phyloP scores from a whole-genome alignment of 2,329 filamentous ascomycete genomes.

The Xylaria sp. region DNA sequence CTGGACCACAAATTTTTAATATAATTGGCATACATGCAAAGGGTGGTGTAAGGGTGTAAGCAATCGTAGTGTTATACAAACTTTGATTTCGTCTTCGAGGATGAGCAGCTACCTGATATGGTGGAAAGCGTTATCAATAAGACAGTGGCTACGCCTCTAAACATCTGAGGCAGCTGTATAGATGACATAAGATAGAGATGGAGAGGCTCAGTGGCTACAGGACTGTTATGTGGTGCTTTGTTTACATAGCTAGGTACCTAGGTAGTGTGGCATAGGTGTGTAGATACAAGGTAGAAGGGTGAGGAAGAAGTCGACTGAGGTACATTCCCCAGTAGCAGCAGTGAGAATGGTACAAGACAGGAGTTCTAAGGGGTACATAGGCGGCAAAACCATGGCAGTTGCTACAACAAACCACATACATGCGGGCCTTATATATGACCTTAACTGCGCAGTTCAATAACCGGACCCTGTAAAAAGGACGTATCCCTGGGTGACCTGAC shows the following conservation, averaged over 20 bases:
- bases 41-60: neutral
- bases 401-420: neutral
- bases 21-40: neutral
- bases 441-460: neutral
- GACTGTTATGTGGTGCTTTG: neutral
- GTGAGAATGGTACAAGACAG: slow-evolving; percentile 12
- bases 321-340: neutral
- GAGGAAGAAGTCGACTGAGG: neutral
- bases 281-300: slow-evolving; percentile 6
- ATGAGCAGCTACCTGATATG: too few relatives aligned
- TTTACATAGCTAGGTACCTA: neutral
- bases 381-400: neutral
- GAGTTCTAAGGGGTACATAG: neutral
- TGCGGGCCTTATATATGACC: slow-evolving; percentile 6
- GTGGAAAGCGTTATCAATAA: neutral
- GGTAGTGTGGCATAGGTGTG: neutral
- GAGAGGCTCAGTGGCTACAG: neutral
- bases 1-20: neutral
- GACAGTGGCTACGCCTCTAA: too few relatives aligned
- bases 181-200: neutral
- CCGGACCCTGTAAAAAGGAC: slow-evolving; percentile 33
- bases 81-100: neutral
- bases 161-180: too few relatives aligned
- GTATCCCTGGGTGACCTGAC: slow-evolving; percentile 35
- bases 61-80: neutral